Percentiles rank a stretch among this genome's conserved stretches.
These are phyloP conservation scores for Neurospora sp. DNA, from an alignment of 495 filamentous ascomycete genomes.

Conservation along the genomic window DNA sequence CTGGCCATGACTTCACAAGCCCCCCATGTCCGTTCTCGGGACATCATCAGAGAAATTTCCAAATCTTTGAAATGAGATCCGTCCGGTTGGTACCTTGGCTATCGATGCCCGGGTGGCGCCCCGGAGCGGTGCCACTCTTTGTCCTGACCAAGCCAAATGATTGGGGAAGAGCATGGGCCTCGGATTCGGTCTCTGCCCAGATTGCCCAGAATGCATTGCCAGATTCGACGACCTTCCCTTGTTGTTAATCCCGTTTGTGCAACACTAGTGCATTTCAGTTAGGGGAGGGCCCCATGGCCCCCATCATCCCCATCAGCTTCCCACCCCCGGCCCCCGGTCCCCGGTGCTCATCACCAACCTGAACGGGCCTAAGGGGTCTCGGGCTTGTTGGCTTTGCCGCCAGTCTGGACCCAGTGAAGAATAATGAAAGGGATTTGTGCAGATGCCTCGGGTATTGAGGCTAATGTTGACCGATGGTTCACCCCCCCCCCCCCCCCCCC, in stretches of 20 bases:
- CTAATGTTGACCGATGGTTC: not conserved
- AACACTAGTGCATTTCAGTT: not conserved
- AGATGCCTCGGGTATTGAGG: not conserved
- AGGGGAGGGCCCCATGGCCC: not conserved
- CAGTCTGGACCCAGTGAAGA: not conserved
- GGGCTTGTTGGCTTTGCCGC: not conserved
- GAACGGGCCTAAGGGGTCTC: not conserved
- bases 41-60: not conserved
- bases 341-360: not conserved
- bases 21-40: not conserved
- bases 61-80: not conserved
- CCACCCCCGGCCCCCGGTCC: not conserved
- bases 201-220: not conserved
- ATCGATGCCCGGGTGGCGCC: not conserved
- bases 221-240: not conserved
- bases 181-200: not conserved
- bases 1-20: not conserved
- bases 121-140: not conserved
- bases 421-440: not conserved
- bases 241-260: not conserved
- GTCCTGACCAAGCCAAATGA: not conserved
- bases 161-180: not conserved
- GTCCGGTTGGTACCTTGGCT: not conserved
- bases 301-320: not conserved
- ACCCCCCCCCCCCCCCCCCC: too few species aligned